These are phyloP conservation scores for Coniochaeta hoffmannii DNA, from an alignment of 2,329 filamentous ascomycete species.

Conservation along the genomic window DNA sequence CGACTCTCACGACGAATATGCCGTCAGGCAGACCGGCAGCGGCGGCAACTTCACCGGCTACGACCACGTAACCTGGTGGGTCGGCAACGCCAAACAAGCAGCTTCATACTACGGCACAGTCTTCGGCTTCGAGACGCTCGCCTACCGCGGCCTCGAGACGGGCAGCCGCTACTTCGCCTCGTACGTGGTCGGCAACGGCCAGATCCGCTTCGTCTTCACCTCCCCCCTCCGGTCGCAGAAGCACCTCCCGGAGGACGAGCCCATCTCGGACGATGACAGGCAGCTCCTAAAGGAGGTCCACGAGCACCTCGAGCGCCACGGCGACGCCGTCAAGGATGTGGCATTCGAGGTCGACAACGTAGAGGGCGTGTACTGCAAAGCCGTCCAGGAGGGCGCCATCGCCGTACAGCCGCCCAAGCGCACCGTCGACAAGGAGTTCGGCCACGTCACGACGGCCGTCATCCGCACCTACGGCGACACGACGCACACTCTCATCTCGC, in stretches of 20 bases:
- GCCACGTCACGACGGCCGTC: slow-evolving; percentile 64
- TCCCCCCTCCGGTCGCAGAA: slow-evolving; percentile 63
- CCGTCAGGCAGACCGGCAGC: slow-evolving; percentile 39
- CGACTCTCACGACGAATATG: slow-evolving; percentile 42
- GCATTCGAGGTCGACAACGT: slow-evolving; percentile 92
- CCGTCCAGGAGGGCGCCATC: slow-evolving; percentile 56
- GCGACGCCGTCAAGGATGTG: slow-evolving; percentile 91
- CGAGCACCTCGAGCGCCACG: slow-evolving; percentile 75
- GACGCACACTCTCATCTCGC: slow-evolving; percentile 82
- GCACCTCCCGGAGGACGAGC: slow-evolving; percentile 49
- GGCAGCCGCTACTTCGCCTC: slow-evolving; percentile 74
- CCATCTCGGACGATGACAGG: slow-evolving; percentile 56
- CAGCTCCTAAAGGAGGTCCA: slow-evolving; percentile 67
- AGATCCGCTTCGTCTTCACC: slow-evolving; percentile 75
- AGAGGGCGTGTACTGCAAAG: slow-evolving; percentile 67
- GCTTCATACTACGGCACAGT: slow-evolving; percentile 81
- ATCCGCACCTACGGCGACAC: slow-evolving; percentile 94
- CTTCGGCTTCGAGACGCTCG: slow-evolving; percentile 77
- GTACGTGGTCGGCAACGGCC: slow-evolving; percentile 72
- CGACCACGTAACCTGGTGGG: slow-evolving; percentile 92
- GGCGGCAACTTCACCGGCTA: slow-evolving; percentile 65
- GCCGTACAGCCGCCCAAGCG: slow-evolving; percentile 55
- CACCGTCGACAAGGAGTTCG: slow-evolving; percentile 50
- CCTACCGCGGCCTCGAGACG: slow-evolving; percentile 84
- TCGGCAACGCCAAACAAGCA: slow-evolving; percentile 93